phyloP scores from a whole-genome alignment of 495 filamentous ascomycete genomes.

The Clohesyomyces aquaticus region DNA sequence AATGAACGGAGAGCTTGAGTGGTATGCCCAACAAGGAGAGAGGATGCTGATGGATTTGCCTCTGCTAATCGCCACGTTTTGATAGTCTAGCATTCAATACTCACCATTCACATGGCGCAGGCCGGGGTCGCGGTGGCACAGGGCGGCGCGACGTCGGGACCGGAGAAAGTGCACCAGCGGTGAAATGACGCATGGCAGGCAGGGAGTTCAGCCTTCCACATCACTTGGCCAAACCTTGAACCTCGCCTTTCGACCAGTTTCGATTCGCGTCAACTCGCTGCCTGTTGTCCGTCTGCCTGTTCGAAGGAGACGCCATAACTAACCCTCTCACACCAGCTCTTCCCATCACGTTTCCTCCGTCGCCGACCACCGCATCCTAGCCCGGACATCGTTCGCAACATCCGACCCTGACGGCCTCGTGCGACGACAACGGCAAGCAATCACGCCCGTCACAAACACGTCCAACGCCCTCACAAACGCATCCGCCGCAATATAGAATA shows the following conservation, averaged over 20 bases:
- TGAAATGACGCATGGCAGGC: constrained; percentile 10
- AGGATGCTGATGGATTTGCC: neutral
- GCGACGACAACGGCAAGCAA: neutral
- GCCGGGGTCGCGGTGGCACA: neutral
- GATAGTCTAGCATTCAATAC: too few species aligned
- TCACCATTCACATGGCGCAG: neutral
- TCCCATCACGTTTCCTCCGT: too few species aligned
- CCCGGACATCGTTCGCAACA: neutral
- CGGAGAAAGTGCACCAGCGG: neutral
- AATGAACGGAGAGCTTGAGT: too few species aligned
- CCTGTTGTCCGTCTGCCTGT: constrained; percentile 8
- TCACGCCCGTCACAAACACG: neutral
- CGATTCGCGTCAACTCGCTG: constrained; percentile 6
- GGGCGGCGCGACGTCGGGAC: constrained; percentile 1
- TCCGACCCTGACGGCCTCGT: constrained; percentile 3
- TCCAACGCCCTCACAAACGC: neutral
- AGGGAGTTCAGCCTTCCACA: constrained; percentile 4
- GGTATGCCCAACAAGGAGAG: neutral
- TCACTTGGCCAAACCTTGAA: neutral
- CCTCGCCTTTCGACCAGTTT: constrained; percentile 5
- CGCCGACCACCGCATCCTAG: neutral
- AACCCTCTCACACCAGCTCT: too few species aligned
- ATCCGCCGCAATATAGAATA: neutral
- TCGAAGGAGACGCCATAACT: neutral
- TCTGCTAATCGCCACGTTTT: neutral